A percentile compares a stretch with the other conserved stretches of the same genome.
phyloP scores from a whole-genome alignment of 176 grass and related monocot genomes.

The Aegilops speltoides region DNA sequence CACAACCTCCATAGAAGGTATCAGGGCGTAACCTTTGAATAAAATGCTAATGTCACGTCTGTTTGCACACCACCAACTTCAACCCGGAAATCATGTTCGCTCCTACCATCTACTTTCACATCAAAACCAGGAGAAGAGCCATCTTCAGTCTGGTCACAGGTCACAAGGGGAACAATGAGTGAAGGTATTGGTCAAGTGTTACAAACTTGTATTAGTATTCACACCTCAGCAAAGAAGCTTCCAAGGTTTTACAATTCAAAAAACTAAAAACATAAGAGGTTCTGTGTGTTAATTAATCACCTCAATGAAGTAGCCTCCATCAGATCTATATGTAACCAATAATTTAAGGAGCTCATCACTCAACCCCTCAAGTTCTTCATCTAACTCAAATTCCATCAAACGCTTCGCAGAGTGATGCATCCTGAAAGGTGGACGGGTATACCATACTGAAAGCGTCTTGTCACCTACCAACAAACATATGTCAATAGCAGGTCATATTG shows the following conservation, averaged over 20 bases:
- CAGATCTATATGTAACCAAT: slow-evolving; percentile 63
- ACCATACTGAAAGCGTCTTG: slow-evolving; percentile 64
- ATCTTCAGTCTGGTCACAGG: slow-evolving; percentile 64
- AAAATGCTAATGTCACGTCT: slow-evolving; percentile 71
- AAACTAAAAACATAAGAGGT: not conserved
- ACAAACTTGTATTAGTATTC: slow-evolving; percentile 2
- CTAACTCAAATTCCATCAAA: slow-evolving; percentile 70
- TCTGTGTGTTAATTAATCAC: slow-evolving; percentile 38
- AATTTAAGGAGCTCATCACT: slow-evolving; percentile 60
- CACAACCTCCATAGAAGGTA: not conserved
- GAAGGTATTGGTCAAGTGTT: not conserved
- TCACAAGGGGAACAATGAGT: slow-evolving; percentile 28
- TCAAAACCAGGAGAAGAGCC: slow-evolving; percentile 59
- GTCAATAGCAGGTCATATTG: not conserved
- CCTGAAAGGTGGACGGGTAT: slow-evolving; percentile 67
- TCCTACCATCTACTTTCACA: slow-evolving; percentile 64
- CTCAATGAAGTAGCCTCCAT: slow-evolving; percentile 83
- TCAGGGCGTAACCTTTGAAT: slow-evolving; percentile 59
- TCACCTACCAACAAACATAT: slow-evolving; percentile 45
- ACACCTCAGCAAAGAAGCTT: slow-evolving; percentile 2
- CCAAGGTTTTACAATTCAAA: slow-evolving; percentile 1
- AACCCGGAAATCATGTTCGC: slow-evolving; percentile 63
- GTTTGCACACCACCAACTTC: slow-evolving; percentile 78
- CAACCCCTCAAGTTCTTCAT: slow-evolving; percentile 59
- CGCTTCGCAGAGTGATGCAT: slow-evolving; percentile 75